Evolutionary conservation across 2,329 filamentous ascomycete species (phyloP).

Genomic region (Thelonectria rubi): DNA sequence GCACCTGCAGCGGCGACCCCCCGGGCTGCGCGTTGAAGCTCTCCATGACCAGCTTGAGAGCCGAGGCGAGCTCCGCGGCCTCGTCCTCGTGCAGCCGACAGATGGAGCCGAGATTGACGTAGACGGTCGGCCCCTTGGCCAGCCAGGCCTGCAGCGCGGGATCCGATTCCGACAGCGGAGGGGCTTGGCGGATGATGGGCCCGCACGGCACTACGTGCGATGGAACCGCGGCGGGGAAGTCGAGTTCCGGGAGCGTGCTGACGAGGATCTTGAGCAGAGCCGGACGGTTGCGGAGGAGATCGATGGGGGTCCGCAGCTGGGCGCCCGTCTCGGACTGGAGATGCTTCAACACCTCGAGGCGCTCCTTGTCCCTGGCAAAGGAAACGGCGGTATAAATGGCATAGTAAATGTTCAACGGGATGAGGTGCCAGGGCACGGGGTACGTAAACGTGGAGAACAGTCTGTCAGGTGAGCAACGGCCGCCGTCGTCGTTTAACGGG

Average conservation of each 20-base stretch:
- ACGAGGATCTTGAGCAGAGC: conserved; percentile 39
- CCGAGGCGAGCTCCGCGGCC: conserved; percentile 50
- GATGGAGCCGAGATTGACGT: conserved; percentile 59
- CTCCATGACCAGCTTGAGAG: conserved; percentile 49
- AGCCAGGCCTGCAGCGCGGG: conserved; percentile 56
- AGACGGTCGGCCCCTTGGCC: conserved; percentile 51
- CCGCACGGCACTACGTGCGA: conserved; percentile 55
- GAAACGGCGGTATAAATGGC: conserved; percentile 39
- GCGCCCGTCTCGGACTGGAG: conserved; percentile 26
- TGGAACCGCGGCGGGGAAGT: conserved; percentile 53
- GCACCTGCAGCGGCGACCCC: conserved; percentile 35
- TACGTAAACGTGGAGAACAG: conserved; percentile 55
- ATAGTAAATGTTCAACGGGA: conserved; percentile 54
- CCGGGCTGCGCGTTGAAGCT: conserved; percentile 17
- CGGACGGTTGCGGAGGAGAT: conserved; percentile 32
- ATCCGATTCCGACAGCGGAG: conserved; percentile 48
- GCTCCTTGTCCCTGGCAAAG: conserved; percentile 21
- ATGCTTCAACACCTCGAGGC: conserved; percentile 20
- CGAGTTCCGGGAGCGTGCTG: conserved; percentile 44
- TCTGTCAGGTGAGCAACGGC: conserved; percentile 37
- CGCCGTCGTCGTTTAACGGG: background rate
- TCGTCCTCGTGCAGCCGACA: conserved; percentile 44
- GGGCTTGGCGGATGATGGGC: conserved; percentile 53
- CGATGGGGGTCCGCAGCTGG: conserved; percentile 34
- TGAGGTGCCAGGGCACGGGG: conserved; percentile 55